These are phyloP conservation scores for Fraxinus cuspidata DNA, from an alignment of 257 asterid species.

Conservation along the genomic window DNA sequence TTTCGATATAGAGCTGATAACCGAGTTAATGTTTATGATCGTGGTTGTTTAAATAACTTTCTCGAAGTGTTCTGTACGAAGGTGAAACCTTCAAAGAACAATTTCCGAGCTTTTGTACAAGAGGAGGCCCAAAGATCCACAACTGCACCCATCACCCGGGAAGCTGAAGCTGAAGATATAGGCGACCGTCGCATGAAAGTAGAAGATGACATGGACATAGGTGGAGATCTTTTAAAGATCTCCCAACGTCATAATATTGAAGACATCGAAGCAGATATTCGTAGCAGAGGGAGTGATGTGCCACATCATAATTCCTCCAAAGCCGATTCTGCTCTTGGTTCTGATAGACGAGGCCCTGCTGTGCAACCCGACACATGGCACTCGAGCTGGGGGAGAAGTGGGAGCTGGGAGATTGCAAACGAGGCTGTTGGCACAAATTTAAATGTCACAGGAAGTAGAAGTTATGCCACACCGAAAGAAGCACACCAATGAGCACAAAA, in stretches of 20 bases:
- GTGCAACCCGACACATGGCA: conserved; percentile 54
- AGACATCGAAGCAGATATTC: conserved; percentile 88
- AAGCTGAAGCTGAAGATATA: conserved; percentile 48
- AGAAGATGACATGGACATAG: conserved; percentile 84
- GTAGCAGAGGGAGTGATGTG: conserved; percentile 86
- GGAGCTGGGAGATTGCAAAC: conserved; percentile 61
- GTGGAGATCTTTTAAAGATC: conserved; percentile 89
- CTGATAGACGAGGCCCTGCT: conserved; percentile 59
- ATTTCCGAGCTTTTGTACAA: conserved; percentile 74
- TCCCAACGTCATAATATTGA: conserved; percentile 93
- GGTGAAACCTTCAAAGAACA: conserved; percentile 84
- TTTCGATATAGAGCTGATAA: conserved; percentile 89
- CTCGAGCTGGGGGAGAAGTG: conserved; percentile 70
- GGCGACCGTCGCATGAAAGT: conserved; percentile 76
- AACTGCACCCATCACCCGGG: conserved; percentile 55
- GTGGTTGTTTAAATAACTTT: conserved; percentile 73
- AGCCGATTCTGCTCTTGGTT: conserved; percentile 70
- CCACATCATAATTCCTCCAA: conserved; percentile 69
- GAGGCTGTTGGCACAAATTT: conserved; percentile 41
- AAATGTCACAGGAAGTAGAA: conserved; percentile 31
- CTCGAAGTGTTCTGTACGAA: conserved; percentile 86
- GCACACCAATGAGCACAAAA: conserved; percentile 39
- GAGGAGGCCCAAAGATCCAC: conserved; percentile 67
- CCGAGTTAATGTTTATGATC: conserved; percentile 77
- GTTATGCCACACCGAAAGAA: conserved; percentile 42